A percentile compares a stretch with the other conserved stretches of the same genome.
phyloP scores from a whole-genome alignment of 1,284 basidiomycete genomes.

The Malassezia obtusa region DNA sequence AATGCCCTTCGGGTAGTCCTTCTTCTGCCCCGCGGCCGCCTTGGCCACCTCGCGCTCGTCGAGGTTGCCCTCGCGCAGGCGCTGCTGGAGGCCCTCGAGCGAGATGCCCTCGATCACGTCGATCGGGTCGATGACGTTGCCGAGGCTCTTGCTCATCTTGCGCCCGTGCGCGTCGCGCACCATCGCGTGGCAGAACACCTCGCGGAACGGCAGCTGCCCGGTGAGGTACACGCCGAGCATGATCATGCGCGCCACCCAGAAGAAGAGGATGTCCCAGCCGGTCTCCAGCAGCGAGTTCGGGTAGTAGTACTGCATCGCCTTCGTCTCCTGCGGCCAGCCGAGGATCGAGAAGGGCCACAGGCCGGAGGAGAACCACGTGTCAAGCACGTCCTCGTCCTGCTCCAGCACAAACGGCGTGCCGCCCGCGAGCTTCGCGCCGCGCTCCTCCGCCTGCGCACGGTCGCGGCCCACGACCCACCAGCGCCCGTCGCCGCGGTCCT shows the following conservation, averaged over 20 bases:
- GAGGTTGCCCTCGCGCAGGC: conserved; percentile 81
- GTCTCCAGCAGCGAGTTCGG: conserved; percentile 85
- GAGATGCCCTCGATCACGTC: conserved; percentile 84
- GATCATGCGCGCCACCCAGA: conserved; percentile 99
- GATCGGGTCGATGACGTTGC: conserved; percentile 94
- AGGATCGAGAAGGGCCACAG: conserved; percentile 97
- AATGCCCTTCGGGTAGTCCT: conserved; percentile 97
- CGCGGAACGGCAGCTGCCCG: conserved; percentile 81
- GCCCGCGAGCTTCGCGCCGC: conserved; percentile 65
- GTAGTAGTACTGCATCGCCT: conserved; percentile 59
- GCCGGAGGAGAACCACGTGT: conserved; percentile 98
- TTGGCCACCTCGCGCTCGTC: conserved; percentile 87
- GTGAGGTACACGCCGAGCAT: conserved; percentile 85
- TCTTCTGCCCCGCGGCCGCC: conserved; percentile 91
- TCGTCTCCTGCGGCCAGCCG: conserved; percentile 73
- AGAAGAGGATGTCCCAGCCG: conserved; percentile 98
- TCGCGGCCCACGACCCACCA: conserved; percentile 76
- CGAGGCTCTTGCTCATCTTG: conserved; percentile 97
- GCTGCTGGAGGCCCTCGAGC: conserved; percentile 74
- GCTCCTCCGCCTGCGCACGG: conserved; percentile 66
- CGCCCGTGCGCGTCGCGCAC: conserved; percentile 95
- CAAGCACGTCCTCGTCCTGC: conserved; percentile 94
- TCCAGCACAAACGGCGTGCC: conserved; percentile 64
- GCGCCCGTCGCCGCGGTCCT: conserved; percentile 52
- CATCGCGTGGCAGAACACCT: conserved; percentile 99